These are phyloP conservation scores for Dryadomyces quercivorus DNA, from an alignment of 2,329 filamentous ascomycete genomes.

Conservation along the genomic window DNA sequence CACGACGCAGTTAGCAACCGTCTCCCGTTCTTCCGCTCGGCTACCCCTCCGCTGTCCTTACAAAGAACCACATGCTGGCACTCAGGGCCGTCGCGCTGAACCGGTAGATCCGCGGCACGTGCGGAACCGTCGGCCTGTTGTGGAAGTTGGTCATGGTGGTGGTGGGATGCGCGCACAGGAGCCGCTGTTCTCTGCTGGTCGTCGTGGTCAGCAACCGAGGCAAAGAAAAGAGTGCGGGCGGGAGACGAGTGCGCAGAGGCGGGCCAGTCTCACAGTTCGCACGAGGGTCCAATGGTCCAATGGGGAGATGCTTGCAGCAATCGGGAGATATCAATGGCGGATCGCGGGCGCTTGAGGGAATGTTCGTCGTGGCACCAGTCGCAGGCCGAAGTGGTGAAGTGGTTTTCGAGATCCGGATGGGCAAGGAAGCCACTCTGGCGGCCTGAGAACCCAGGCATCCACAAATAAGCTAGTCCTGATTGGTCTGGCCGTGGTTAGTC, in stretches of 20 bases:
- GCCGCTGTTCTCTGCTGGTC: not conserved
- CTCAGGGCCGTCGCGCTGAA: constrained; percentile 77
- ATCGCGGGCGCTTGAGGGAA: not conserved
- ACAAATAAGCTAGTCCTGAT: constrained; percentile 9
- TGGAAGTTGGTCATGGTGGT: constrained; percentile 11
- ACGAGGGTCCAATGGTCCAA: not conserved
- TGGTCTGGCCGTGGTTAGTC: constrained; percentile 1
- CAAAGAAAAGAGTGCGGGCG: not conserved
- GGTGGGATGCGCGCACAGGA: not conserved
- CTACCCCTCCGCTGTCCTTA: constrained; percentile 30
- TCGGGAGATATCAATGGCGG: not conserved
- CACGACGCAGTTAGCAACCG: constrained; percentile 1
- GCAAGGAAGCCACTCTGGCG: not conserved
- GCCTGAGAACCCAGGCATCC: constrained; percentile 8
- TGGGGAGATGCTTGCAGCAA: not conserved
- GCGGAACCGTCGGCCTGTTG: constrained; percentile 21
- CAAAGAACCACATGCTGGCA: constrained; percentile 99
- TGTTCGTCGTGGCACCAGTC: not conserved
- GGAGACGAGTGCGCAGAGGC: not conserved
- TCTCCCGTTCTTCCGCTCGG: no score
- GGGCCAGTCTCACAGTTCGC: not conserved
- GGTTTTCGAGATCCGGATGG: not conserved
- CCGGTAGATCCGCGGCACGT: constrained; percentile 57
- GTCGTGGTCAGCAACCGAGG: not conserved
- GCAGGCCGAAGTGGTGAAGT: not conserved